These are phyloP conservation scores for Suillus occidentalis DNA, from an alignment of 768 basidiomycete genomes.

Conservation along the genomic window DNA sequence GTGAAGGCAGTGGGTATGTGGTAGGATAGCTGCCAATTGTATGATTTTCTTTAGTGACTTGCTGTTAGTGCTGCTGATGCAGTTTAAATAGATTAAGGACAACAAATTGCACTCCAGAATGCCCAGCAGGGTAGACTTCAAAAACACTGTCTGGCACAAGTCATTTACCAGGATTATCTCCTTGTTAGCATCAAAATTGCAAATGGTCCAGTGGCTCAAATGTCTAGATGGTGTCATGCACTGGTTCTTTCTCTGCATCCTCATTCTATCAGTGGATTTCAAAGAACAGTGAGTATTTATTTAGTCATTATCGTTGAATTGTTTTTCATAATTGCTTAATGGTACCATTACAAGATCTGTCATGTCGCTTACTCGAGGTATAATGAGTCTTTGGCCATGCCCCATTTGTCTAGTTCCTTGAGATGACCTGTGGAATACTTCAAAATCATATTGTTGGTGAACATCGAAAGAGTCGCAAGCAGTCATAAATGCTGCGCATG, in stretches of 20 bases:
- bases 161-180: slow-evolving; percentile 11
- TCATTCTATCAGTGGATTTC: slow-evolving; percentile 42
- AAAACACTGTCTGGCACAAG: slow-evolving; percentile 14
- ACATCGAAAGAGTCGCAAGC: slow-evolving; percentile 16
- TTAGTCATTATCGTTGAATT: not conserved
- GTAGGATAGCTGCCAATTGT: slow-evolving; percentile 43
- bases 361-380: slow-evolving; percentile 36
- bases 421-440: slow-evolving; percentile 17
- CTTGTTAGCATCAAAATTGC: not conserved
- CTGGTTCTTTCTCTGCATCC: slow-evolving; percentile 30
- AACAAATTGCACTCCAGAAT: slow-evolving; percentile 6
- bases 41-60: slow-evolving; percentile 7
- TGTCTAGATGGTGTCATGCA: slow-evolving; percentile 33
- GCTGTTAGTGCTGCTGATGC: slow-evolving; percentile 9
- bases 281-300: slow-evolving; percentile 42
- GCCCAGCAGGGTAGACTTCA: slow-evolving; percentile 12
- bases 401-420: slow-evolving; percentile 37
- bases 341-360: slow-evolving; percentile 24
- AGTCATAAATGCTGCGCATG: slow-evolving; percentile 10
- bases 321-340: not conserved
- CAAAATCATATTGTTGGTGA: slow-evolving; percentile 11
- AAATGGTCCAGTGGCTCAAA: slow-evolving; percentile 12
- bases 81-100: slow-evolving; percentile 8
- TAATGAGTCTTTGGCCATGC: slow-evolving; percentile 31
- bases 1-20: slow-evolving; percentile 33